Base-by-base conservation (phyloP, 1,284 basidiomycete species). In the Cutaneotrichosporon curvatum region DNA sequence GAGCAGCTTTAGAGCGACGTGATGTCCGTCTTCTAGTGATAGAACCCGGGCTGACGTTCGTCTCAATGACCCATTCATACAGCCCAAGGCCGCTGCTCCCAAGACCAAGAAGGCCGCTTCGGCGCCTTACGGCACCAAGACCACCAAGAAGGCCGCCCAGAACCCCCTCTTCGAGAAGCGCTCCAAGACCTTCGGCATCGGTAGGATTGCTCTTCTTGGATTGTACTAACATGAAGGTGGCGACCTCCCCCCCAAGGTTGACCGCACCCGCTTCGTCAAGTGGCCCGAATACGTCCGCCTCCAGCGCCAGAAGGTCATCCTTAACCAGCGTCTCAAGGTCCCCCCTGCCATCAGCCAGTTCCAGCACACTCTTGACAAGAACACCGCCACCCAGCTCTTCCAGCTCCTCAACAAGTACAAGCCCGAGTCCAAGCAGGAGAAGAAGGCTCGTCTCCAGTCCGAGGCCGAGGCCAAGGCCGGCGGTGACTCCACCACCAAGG, bases 221-320 rank as follows among this genome's bases (percentile, higher is more conserved):
- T 54, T 30, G 11, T 35, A 16, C 37, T 23, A n/a, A 25, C 33
- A 18, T 22, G 45, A 56, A 94, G 91, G 92, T 69, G 89, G 94
- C 77, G 88, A 95, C 76, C 82, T 97, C 67, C 87, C 85, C 67
- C 92, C 85, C 66, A 80, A 81, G 73, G 81, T 81, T 52, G 94
- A 98, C 76, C 76, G 97, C 59, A 95, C 89, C 57, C 89, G 92
- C 73, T 97, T 97, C 77, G 89, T 97, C 76, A 97, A 96, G 77
- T 98, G 94, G 94, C 94, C 94, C 61, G 90, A 94, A 78, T 98
- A 98, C 71, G 84, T 98, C 62, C 89, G 90, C 70, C 85, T 97
- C 53, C 94, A 98, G 74, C 85, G 94, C 73, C 92, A 97, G 76
- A 95, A 94, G 79, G 90, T 97, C 68, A 95, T 98, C 76, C 85